Percentiles rank a stretch among this genome's conserved stretches.
Evolutionary conservation across 768 basidiomycete species (phyloP).

Genomic region (Agrocybe chaxingu): DNA sequence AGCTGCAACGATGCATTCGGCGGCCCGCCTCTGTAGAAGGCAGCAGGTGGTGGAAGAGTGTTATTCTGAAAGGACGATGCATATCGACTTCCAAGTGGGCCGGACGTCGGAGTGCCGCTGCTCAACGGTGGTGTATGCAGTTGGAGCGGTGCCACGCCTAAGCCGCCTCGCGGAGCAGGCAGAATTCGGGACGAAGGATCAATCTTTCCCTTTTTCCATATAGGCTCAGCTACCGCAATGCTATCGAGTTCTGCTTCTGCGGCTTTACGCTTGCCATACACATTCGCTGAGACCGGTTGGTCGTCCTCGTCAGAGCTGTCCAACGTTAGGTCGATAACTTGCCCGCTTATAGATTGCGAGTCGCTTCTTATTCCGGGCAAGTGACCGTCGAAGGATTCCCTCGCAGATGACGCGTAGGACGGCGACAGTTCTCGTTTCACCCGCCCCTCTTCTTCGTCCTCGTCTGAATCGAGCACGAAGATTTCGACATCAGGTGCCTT

Average conservation of each 20-base stretch:
- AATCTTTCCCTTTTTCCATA: slow-evolving; percentile 67
- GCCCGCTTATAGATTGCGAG: slow-evolving; percentile 23
- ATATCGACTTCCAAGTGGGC: slow-evolving; percentile 18
- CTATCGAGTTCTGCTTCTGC: slow-evolving; percentile 40
- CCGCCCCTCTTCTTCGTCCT: slow-evolving; percentile 74
- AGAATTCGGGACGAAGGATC: slow-evolving; percentile 23
- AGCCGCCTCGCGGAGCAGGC: slow-evolving; percentile 5
- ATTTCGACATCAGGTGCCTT: slow-evolving; percentile 54
- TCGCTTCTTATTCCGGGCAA: slow-evolving; percentile 20
- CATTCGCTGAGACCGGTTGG: slow-evolving; percentile 39
- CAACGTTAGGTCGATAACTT: slow-evolving; percentile 83
- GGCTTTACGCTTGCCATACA: slow-evolving; percentile 57
- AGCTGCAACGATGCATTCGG: slow-evolving; percentile 16
- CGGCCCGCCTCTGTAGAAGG: slow-evolving; percentile 8
- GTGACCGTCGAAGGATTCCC: slow-evolving; percentile 28
- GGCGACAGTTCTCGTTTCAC: slow-evolving; percentile 77
- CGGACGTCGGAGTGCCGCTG: slow-evolving; percentile 4
- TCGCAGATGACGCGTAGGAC: slow-evolving; percentile 48
- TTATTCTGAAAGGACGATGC: slow-evolving; percentile 17
- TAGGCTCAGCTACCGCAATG: slow-evolving; percentile 56
- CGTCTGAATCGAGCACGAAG: slow-evolving; percentile 70
- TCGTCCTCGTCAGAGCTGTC: slow-evolving; percentile 70
- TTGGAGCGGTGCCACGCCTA: slow-evolving; percentile 5
- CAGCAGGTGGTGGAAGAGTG: slow-evolving; percentile 15
- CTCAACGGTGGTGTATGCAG: slow-evolving; percentile 14